Evolutionary conservation across 2,329 filamentous ascomycete species (phyloP).

Genomic region (Sporothrix pseudoabietina): DNA sequence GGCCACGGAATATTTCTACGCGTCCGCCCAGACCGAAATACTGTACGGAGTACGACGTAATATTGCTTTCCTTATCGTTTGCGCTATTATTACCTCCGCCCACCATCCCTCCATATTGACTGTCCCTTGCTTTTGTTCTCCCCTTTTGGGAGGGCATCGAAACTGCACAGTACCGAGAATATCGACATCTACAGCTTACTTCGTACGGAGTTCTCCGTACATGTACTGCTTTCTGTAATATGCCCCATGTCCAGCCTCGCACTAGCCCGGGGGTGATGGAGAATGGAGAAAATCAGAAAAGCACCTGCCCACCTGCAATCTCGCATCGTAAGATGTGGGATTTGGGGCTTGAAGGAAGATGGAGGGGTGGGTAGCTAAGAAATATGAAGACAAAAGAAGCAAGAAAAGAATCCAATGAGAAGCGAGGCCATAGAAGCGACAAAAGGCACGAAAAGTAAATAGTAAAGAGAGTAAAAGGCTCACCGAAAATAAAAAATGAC

Average conservation of each 20-base stretch:
- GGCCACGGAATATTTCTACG: not conserved
- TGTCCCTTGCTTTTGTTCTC: not conserved
- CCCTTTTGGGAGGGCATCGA: not conserved
- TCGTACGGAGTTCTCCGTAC: no score
- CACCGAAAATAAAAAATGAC: slow-evolving; percentile 7
- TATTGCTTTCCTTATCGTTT: not conserved
- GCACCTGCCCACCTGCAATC: slow-evolving; percentile 2
- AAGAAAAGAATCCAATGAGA: not conserved
- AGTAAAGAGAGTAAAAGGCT: not conserved
- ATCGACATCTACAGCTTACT: no score
- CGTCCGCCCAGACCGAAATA: not conserved
- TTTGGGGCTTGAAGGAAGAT: not conserved
- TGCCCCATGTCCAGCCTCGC: not conserved
- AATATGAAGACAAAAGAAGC: not conserved
- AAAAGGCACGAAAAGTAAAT: not conserved
- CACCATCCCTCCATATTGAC: not conserved
- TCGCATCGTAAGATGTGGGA: slow-evolving; percentile 8
- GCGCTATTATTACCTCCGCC: not conserved
- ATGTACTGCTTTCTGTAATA: no score
- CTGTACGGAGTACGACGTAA: no score
- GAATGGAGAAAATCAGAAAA: not conserved
- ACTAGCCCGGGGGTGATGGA: not conserved
- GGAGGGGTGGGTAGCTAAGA: not conserved
- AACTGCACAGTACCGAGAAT: not conserved
- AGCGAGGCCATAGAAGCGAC: not conserved